Conservation (phyloP, 2,329 filamentous ascomycete genomes). For the Venturia aucupariae region DNA sequence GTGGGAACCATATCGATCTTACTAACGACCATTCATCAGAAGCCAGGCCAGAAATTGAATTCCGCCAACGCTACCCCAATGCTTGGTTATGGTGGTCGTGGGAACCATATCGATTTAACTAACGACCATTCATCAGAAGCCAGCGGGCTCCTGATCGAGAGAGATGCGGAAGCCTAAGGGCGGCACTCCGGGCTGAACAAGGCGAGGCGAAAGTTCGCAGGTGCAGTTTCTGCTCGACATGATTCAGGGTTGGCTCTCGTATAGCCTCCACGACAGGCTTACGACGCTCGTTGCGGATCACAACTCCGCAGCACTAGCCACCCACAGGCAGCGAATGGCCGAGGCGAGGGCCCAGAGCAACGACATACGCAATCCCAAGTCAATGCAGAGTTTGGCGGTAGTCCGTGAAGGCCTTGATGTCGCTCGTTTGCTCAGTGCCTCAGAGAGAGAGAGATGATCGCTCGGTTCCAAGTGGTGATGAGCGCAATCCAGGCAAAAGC, state of each 20-base stretch:
- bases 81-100: background rate
- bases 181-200: background rate
- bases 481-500: background rate
- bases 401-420: background rate
- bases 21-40: background rate
- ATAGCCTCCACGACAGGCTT: no score
- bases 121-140: background rate
- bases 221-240: no score
- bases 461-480: background rate
- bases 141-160: background rate
- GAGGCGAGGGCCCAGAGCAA: no score
- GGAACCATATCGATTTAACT: background rate
- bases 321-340: no score
- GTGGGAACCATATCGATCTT: background rate
- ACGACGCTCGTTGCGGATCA: no score
- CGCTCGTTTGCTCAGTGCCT: background rate
- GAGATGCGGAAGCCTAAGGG: background rate
- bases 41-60: no score
- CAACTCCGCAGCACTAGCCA: no score
- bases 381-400: no score
- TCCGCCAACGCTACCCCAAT: no score
- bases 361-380: no score
- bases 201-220: no score
- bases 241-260: no score
- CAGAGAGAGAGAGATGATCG: background rate